Conservation (phyloP, 495 filamentous ascomycete species). For the Penicillium fimorum region DNA sequence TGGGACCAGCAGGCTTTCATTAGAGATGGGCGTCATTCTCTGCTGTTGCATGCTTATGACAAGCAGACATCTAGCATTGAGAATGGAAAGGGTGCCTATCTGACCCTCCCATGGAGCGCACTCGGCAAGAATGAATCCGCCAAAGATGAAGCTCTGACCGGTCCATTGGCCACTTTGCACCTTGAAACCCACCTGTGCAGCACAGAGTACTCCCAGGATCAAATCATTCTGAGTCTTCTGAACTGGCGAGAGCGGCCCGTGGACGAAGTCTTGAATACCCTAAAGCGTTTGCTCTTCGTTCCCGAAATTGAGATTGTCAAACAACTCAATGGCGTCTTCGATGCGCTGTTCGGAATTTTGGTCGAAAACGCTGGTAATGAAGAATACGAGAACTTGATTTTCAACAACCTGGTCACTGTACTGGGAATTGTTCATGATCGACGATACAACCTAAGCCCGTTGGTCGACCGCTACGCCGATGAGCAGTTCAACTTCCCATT, state of each 20-base stretch:
- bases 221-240: slow-evolving; percentile 76
- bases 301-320: slow-evolving; percentile 98
- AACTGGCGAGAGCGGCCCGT: slow-evolving; percentile 78
- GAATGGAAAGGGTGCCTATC: slow-evolving; percentile 73
- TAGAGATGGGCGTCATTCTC: slow-evolving; percentile 75
- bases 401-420: slow-evolving; percentile 84
- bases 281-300: slow-evolving; percentile 86
- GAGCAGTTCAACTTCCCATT: slow-evolving; percentile 90
- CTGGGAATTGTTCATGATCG: slow-evolving; percentile 93
- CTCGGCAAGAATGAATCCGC: slow-evolving; percentile 61
- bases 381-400: slow-evolving; percentile 89
- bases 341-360: slow-evolving; percentile 86
- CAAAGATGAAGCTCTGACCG: slow-evolving; percentile 72
- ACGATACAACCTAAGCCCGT: slow-evolving; percentile 82
- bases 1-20: slow-evolving; percentile 93
- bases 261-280: slow-evolving; percentile 65
- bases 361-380: slow-evolving; percentile 85
- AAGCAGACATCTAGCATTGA: slow-evolving; percentile 69
- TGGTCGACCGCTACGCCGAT: slow-evolving; percentile 91
- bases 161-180: slow-evolving; percentile 70
- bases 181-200: slow-evolving; percentile 91
- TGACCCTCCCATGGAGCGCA: slow-evolving; percentile 75
- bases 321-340: slow-evolving; percentile 82
- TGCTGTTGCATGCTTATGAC: slow-evolving; percentile 86
- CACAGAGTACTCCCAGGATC: slow-evolving; percentile 92